A percentile compares a stretch with the other conserved stretches of the same genome.
Evolutionary conservation across 139 green algal genomes (phyloP).

Genomic region (Ostreobium quekettii): DNA sequence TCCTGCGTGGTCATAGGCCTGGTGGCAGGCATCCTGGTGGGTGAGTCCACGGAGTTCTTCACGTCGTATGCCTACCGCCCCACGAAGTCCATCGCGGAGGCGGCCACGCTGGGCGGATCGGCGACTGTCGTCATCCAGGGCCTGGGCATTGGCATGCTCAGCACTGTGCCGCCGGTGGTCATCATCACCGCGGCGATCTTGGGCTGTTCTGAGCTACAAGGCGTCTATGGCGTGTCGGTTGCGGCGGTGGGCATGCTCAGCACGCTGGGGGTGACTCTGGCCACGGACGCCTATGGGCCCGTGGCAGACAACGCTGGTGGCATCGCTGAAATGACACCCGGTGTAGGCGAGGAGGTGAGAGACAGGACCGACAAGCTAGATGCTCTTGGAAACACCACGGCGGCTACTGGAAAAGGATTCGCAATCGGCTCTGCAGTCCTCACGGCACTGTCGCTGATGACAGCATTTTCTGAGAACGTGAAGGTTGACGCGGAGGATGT

Average conservation of each 20-base stretch:
- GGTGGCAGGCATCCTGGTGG: constrained; percentile 31
- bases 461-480: constrained; percentile 16
- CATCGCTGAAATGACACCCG: constrained; percentile 62
- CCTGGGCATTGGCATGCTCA: constrained; percentile 34
- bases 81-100: constrained; percentile 29
- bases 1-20: constrained; percentile 37
- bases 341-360: constrained; percentile 78
- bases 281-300: constrained; percentile 55
- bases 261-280: constrained; percentile 41
- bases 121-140: constrained; percentile 41
- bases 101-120: constrained; percentile 22
- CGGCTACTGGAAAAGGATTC: constrained; percentile 19
- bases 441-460: constrained; percentile 18
- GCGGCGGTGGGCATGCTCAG: constrained; percentile 47
- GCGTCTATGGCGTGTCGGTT: constrained; percentile 39
- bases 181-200: constrained; percentile 34
- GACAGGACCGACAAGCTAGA: constrained; percentile 94
- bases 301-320: constrained; percentile 68
- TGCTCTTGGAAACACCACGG: constrained; percentile 28
- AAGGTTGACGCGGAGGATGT: constrained; percentile 8
- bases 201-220: constrained; percentile 23
- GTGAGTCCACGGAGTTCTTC: constrained; percentile 38
- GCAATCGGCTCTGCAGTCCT: constrained; percentile 16
- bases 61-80: constrained; percentile 29
- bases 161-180: constrained; percentile 25